Evolutionary conservation across 2,329 filamentous ascomycete species (phyloP).

Genomic region (Colletotrichum camelliae): DNA sequence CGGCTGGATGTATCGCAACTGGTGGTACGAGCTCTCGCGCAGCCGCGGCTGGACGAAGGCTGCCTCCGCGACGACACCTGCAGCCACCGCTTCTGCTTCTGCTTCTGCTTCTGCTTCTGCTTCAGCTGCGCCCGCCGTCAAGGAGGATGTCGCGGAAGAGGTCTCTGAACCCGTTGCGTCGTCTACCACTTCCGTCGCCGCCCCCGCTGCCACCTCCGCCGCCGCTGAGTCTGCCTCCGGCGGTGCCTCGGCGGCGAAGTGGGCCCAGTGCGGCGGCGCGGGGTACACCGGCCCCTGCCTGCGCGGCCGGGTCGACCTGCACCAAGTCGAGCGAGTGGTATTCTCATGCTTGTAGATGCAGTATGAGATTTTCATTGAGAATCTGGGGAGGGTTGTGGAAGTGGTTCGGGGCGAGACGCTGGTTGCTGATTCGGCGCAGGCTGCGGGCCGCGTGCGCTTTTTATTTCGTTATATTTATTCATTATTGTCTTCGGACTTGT

Average conservation of each 20-base stretch:
- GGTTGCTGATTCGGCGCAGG: neutral
- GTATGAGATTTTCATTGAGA: neutral
- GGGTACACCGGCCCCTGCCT: conserved; percentile 39
- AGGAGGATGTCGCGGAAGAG: neutral
- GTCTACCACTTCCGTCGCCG: neutral
- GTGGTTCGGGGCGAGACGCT: neutral
- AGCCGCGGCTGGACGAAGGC: conserved; percentile 28
- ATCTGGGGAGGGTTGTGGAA: neutral
- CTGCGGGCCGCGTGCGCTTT: neutral
- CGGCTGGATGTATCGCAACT: conserved; percentile 53
- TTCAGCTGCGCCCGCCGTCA: neutral
- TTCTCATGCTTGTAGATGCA: conserved; percentile 41
- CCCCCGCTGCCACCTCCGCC: neutral
- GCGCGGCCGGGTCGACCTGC: conserved; percentile 39
- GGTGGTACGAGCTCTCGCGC: conserved; percentile 43
- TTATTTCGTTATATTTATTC: neutral
- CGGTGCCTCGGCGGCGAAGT: conserved; percentile 28
- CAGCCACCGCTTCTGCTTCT: neutral
- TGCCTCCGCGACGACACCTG: neutral
- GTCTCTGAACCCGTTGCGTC: neutral
- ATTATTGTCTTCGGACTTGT: neutral
- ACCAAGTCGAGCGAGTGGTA: conserved; percentile 43
- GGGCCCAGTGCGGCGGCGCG: conserved; percentile 41
- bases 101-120: neutral
- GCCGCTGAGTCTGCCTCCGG: neutral